Conservation (phyloP, 163 green algal species). For the Chloromonas sp. region DNA sequence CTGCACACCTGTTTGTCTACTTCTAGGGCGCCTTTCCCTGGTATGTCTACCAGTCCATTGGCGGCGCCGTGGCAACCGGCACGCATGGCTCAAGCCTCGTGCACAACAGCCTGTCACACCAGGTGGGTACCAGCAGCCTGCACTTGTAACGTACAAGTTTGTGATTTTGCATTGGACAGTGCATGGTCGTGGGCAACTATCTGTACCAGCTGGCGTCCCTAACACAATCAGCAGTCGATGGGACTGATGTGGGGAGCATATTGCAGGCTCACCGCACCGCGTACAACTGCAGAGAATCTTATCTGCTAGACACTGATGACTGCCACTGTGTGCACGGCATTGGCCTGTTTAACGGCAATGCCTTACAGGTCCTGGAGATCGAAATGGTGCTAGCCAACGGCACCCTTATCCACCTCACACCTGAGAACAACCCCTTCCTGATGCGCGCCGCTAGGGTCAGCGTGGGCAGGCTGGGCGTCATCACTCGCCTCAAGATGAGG, state of each 20-base stretch:
- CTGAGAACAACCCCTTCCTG: conserved; percentile 50
- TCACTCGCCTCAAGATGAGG: conserved; percentile 66
- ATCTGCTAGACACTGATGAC: no score
- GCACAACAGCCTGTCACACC: conserved; percentile 58
- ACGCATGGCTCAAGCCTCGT: conserved; percentile 74
- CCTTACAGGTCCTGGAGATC: conserved; percentile 53
- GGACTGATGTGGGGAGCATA: no score
- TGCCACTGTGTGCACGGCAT: no score
- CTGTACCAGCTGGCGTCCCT: no score
- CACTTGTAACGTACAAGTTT: no score
- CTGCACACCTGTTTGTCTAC: background rate
- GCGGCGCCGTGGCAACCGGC: conserved; percentile 74
- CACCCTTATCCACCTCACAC: conserved; percentile 48
- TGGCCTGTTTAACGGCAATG: no score
- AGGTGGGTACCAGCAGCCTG: conserved; percentile 27
- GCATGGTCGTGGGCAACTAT: no score
- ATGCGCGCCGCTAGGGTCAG: conserved; percentile 37
- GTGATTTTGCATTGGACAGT: no score
- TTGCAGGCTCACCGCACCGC: no score
- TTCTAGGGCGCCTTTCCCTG: conserved; percentile 4
- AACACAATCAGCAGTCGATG: no score
- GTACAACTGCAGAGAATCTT: no score
- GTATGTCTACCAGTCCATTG: conserved; percentile 63
- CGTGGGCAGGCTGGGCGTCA: conserved; percentile 76
- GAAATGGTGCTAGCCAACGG: conserved; percentile 77